These are phyloP conservation scores for Oxyria digyna DNA, from an alignment of 148 eudicot species.

Conservation along the genomic window DNA sequence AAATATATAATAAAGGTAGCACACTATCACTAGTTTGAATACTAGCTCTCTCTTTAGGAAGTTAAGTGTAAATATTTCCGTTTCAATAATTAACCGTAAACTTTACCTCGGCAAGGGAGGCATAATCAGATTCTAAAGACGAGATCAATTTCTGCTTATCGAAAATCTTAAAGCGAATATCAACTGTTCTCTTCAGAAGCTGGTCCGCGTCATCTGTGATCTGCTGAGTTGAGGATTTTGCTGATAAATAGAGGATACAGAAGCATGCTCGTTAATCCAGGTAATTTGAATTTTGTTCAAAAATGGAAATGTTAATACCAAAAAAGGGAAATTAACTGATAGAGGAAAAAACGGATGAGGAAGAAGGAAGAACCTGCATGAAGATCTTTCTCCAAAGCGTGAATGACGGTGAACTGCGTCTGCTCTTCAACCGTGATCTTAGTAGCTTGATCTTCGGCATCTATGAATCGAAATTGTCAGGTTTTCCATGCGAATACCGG, in stretches of 20 bases:
- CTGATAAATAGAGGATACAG: conserved; percentile 20
- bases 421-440: conserved; percentile 73
- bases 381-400: conserved; percentile 58
- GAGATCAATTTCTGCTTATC: conserved; percentile 55
- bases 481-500: not conserved
- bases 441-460: conserved; percentile 89
- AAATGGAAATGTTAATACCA: not conserved
- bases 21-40: not conserved
- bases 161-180: conserved; percentile 55
- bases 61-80: not conserved
- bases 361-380: conserved; percentile 31
- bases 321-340: not conserved
- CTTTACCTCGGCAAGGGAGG: conserved; percentile 51
- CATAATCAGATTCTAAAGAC: conserved; percentile 53
- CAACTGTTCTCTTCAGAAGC: conserved; percentile 45
- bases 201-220: conserved; percentile 47
- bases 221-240: conserved; percentile 34
- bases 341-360: not conserved
- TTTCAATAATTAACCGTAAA: not conserved
- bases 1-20: not conserved
- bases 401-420: conserved; percentile 57
- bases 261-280: not conserved
- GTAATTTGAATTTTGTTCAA: not conserved
- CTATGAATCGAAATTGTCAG: conserved; percentile 18
- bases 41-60: not conserved